phyloP scores from a whole-genome alignment of 306 rosid species.

The Adenanthera pavonina region DNA sequence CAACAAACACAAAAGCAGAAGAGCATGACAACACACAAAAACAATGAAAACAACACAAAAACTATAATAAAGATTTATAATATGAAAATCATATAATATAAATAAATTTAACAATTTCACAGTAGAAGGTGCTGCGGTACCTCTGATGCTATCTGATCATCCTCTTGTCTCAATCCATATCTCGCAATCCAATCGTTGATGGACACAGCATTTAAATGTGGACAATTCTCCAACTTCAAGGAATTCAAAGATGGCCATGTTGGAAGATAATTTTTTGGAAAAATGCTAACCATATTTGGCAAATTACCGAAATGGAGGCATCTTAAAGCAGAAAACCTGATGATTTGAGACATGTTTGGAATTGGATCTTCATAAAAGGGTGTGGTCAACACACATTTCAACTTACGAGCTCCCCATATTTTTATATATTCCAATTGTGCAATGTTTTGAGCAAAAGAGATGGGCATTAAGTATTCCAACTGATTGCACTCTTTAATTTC shows the following conservation, averaged over 20 bases:
- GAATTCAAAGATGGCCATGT: neutral
- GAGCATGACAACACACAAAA: too few relatives aligned
- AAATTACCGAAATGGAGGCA: rapidly evolving
- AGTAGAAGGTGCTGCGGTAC: neutral
- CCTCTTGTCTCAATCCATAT: neutral
- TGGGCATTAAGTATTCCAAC: conserved; percentile 17
- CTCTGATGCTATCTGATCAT: neutral
- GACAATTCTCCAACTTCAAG: rapidly evolving
- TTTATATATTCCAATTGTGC: conserved; percentile 4
- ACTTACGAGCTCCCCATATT: neutral
- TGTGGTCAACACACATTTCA: neutral
- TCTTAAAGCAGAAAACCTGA: neutral
- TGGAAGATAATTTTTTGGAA: neutral
- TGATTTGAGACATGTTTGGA: neutral
- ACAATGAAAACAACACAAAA: too few relatives aligned
- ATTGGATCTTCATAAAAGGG: neutral
- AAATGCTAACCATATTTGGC: neutral
- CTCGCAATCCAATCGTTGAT: neutral
- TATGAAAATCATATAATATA: too few relatives aligned
- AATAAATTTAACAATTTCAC: too few relatives aligned
- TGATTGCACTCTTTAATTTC: neutral
- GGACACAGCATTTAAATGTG: neutral
- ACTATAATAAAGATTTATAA: too few relatives aligned
- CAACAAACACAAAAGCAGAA: too few relatives aligned
- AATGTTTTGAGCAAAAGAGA: neutral